A percentile compares a stretch with the other conserved stretches of the same genome.
These are phyloP conservation scores for Clarireedia sp. DNA, from an alignment of 2,329 filamentous ascomycete species.

Conservation along the genomic window DNA sequence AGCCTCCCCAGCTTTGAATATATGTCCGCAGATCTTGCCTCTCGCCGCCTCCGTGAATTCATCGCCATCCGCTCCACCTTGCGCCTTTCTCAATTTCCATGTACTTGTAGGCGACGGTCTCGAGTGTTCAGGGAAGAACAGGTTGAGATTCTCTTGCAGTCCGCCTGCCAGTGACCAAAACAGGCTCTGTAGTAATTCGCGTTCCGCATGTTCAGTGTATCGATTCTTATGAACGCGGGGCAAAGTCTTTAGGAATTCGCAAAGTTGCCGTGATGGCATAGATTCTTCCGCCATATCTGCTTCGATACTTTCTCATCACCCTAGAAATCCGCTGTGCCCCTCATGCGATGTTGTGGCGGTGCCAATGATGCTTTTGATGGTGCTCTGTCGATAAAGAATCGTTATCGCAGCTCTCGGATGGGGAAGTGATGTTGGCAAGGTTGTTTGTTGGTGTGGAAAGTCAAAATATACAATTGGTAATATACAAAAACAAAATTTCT, in stretches of 20 bases:
- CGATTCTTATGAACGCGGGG: slow-evolving; percentile 66
- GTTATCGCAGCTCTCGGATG: not conserved
- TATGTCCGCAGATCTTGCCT: slow-evolving; percentile 93
- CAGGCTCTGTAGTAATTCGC: slow-evolving; percentile 67
- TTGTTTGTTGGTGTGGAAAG: not conserved
- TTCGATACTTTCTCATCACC: not conserved
- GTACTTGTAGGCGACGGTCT: slow-evolving; percentile 40
- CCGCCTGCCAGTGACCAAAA: slow-evolving; percentile 82
- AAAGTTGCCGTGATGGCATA: slow-evolving; percentile 61
- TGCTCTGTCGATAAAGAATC: slow-evolving; percentile 8
- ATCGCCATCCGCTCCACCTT: slow-evolving; percentile 86
- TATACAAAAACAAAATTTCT: not conserved
- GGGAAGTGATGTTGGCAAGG: not conserved
- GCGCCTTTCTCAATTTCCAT: slow-evolving; percentile 77
- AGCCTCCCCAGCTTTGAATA: slow-evolving; percentile 89
- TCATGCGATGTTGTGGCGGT: not conserved
- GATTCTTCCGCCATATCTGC: slow-evolving; percentile 8
- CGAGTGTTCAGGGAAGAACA: slow-evolving; percentile 74
- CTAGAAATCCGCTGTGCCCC: not conserved
- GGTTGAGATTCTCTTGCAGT: slow-evolving; percentile 62
- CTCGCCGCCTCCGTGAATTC: slow-evolving; percentile 90
- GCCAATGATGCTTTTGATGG: not conserved
- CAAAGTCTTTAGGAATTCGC: slow-evolving; percentile 70
- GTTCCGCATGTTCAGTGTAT: slow-evolving; percentile 63
- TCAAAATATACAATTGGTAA: not conserved